Evolutionary conservation across 306 rosid species (phyloP), one percentile per base, ranked within the genome.

Genomic region (Luffa aegyptiaca): DNA sequence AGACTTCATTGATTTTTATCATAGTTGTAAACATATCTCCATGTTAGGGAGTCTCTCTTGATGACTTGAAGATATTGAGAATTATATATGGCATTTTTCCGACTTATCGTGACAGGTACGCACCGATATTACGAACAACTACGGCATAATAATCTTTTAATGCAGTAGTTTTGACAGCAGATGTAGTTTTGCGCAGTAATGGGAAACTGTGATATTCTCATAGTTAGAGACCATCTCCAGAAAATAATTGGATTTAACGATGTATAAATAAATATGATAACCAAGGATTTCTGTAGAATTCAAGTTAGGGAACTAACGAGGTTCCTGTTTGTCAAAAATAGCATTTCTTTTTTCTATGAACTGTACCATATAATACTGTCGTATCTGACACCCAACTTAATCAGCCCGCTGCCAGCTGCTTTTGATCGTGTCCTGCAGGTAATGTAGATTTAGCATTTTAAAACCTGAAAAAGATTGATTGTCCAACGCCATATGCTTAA

Each of bases 71-170:
- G 90, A 91, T 95, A 84, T 82, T 84, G 80, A 82, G 97, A 79
- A 92, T 95, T 77, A 86, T 95, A 49, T 92, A 91, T 48, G 97
- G 98, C 52, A 90, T 95, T 81, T 92, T 95, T 77, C 97, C 98
- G 51, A 92, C 97, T 41, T 91, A 91, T 72, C 89, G 93, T 16
- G 83, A 92, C 81, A 95, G 98, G 98, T 92, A 64, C 80, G 37
- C 12, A 9, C 37, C 49, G 3, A 33, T 37, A 37, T 58, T 48
- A 65, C n/a, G 12, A 46, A 74, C 77, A 73, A 73, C 20, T 10
- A 39, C 14, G 51, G 36, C 12, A 49, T 13, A 74, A 3, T 46
- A 62, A 51, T 49, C 13, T 44, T n/a, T 21, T 46, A 46, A 44
- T 41, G 37, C 37, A 20, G 5, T 11, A 17, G 35, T 9, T 69